A percentile compares a stretch with the other conserved stretches of the same genome.
Conservation (phyloP, 768 basidiomycete genomes). For the Suillus tomentosus region DNA sequence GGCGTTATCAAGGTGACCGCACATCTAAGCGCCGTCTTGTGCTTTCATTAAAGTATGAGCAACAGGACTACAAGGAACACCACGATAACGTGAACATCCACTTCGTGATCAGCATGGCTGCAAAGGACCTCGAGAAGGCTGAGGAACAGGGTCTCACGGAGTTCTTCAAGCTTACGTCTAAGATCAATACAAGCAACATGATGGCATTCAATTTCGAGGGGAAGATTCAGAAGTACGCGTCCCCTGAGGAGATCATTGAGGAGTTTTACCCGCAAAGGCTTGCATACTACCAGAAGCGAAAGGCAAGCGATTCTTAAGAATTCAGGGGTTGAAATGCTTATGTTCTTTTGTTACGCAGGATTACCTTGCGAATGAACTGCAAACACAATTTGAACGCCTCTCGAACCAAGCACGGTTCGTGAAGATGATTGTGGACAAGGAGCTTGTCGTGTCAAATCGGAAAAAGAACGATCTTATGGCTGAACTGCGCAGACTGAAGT, state of each 20-base stretch:
- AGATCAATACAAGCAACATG: conserved; percentile 94
- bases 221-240: conserved; percentile 91
- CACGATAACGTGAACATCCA: conserved; percentile 92
- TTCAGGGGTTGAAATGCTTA: background rate
- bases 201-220: conserved; percentile 96
- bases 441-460: conserved; percentile 82
- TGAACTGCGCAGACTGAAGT: conserved; percentile 81
- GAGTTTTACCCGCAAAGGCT: conserved; percentile 91
- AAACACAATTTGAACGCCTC: conserved; percentile 77
- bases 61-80: conserved; percentile 95
- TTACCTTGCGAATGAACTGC: conserved; percentile 79
- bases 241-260: conserved; percentile 88
- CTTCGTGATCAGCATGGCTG: conserved; percentile 80
- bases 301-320: conserved; percentile 50
- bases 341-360: conserved; percentile 52
- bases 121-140: conserved; percentile 82
- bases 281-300: conserved; percentile 93
- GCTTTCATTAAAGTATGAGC: conserved; percentile 4
- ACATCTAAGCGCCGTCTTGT: conserved; percentile 7
- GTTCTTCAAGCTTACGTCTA: conserved; percentile 85
- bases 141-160: conserved; percentile 88
- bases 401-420: conserved; percentile 97
- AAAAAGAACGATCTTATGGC: conserved; percentile 84
- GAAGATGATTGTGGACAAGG: conserved; percentile 89
- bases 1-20: conserved; percentile 72